Conservation (phyloP, 768 basidiomycete genomes). For the Leccinum subgranulosum region DNA sequence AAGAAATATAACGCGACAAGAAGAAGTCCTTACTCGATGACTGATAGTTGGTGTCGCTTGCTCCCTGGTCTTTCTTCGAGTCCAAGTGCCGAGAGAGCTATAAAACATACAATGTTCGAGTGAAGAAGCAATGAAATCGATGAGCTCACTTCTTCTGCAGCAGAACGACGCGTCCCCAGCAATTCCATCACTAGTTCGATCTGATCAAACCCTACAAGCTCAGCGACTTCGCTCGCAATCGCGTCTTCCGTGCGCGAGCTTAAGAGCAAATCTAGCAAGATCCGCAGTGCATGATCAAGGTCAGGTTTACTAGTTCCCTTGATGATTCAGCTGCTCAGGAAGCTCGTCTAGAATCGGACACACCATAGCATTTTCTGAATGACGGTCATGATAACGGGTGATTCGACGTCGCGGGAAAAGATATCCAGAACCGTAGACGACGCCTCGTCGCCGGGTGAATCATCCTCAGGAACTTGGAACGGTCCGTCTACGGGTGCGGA, state of each 20-base stretch:
- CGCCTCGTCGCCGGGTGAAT: constrained; percentile 13
- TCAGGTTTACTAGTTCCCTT: constrained; percentile 13
- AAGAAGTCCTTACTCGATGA: constrained; percentile 7
- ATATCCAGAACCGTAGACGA: constrained; percentile 35
- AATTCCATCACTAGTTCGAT: constrained; percentile 77
- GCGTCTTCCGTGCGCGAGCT: constrained; percentile 58
- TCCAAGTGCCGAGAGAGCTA: constrained; percentile 18
- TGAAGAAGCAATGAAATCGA: not conserved
- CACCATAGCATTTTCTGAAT: constrained; percentile 16
- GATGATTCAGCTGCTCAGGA: constrained; percentile 2
- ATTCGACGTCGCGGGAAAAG: constrained; percentile 13
- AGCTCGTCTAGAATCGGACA: not conserved
- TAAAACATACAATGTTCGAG: not conserved
- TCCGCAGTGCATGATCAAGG: constrained; percentile 7
- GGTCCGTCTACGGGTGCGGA: constrained; percentile 12
- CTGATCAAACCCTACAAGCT: constrained; percentile 80
- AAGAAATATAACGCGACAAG: not conserved
- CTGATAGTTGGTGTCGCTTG: not conserved
- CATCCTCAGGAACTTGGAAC: constrained; percentile 8
- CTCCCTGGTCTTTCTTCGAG: not conserved
- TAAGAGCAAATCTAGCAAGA: constrained; percentile 40
- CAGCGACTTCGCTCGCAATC: constrained; percentile 74
- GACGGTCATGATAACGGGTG: not conserved
- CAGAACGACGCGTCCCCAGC: constrained; percentile 48
- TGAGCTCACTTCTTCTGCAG: constrained; percentile 48